phyloP scores from a whole-genome alignment of 345 rosid genomes.

The Pugionium cornutum region DNA sequence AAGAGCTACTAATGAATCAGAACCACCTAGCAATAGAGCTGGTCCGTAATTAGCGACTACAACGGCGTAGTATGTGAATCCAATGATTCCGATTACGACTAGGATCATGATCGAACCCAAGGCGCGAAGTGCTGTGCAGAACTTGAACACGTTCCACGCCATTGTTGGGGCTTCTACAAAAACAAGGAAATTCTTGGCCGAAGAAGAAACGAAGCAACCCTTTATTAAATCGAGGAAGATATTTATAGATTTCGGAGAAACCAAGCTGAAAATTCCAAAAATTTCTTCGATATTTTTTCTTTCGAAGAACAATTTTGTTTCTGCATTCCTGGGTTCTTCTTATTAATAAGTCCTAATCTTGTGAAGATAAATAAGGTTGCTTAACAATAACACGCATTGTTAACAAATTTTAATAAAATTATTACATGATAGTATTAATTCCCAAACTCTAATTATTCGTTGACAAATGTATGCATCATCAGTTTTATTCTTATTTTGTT shows the following conservation, averaged over 20 bases:
- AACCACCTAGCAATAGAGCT: conserved; percentile 59
- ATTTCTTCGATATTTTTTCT: conserved; percentile 1
- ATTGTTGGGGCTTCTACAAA: conserved; percentile 32
- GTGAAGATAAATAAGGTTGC: background rate
- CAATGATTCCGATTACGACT: conserved; percentile 58
- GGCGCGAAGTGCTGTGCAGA: conserved; percentile 76
- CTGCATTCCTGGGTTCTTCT: background rate
- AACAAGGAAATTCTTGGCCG: background rate
- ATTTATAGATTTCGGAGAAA: background rate
- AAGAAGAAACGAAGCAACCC: background rate
- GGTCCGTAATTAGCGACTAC: conserved; percentile 69
- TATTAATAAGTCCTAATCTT: background rate
- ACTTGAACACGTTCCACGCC: conserved; percentile 84
- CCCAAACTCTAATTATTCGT: too few relatives aligned
- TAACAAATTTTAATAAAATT: background rate
- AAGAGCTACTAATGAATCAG: conserved; percentile 48
- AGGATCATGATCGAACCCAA: conserved; percentile 77
- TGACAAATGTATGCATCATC: too few relatives aligned
- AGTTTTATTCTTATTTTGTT: too few relatives aligned
- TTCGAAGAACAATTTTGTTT: background rate
- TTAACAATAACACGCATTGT: background rate
- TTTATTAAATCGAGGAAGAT: conserved; percentile 5
- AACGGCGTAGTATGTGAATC: conserved; percentile 65
- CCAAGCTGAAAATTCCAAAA: background rate
- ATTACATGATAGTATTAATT: too few relatives aligned